Evolutionary conservation across 495 filamentous ascomycete species (phyloP).

Genomic region (Penicillium arizonense): DNA sequence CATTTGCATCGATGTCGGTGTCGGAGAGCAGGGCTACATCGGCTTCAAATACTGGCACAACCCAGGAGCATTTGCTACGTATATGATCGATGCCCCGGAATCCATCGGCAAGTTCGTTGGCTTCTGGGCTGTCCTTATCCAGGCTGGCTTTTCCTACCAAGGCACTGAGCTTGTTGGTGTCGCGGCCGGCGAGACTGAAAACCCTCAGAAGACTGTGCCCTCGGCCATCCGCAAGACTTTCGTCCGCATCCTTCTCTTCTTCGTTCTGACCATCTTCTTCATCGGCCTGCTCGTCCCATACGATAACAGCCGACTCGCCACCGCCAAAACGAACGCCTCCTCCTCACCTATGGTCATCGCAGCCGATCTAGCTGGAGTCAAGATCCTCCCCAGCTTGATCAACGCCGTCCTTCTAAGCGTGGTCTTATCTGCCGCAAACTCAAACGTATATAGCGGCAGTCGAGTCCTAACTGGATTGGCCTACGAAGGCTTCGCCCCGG

Average conservation of each 20-base stretch:
- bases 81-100: conserved; percentile 57
- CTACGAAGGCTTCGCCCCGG: conserved; percentile 57
- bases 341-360: conserved; percentile 65
- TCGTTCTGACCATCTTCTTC: conserved; percentile 64
- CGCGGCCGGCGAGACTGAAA: conserved; percentile 65
- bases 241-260: conserved; percentile 65
- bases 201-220: conserved; percentile 61
- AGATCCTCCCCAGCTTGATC: conserved; percentile 67
- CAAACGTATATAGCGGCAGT: conserved; percentile 72
- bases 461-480: conserved; percentile 63
- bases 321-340: conserved; percentile 51
- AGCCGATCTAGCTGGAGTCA: conserved; percentile 60
- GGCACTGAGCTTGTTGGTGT: conserved; percentile 68
- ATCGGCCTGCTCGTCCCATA: conserved; percentile 65
- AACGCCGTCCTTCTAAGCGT: conserved; percentile 73
- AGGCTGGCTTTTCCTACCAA: conserved; percentile 63
- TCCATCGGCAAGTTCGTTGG: conserved; percentile 46
- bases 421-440: conserved; percentile 69
- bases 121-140: conserved; percentile 40
- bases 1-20: conserved; percentile 58
- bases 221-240: conserved; percentile 68
- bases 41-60: conserved; percentile 62
- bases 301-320: conserved; percentile 24
- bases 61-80: conserved; percentile 59
- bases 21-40: conserved; percentile 52